These are phyloP conservation scores for Candida nemodendra DNA, from an alignment of 805 yeast species.

Conservation along the genomic window DNA sequence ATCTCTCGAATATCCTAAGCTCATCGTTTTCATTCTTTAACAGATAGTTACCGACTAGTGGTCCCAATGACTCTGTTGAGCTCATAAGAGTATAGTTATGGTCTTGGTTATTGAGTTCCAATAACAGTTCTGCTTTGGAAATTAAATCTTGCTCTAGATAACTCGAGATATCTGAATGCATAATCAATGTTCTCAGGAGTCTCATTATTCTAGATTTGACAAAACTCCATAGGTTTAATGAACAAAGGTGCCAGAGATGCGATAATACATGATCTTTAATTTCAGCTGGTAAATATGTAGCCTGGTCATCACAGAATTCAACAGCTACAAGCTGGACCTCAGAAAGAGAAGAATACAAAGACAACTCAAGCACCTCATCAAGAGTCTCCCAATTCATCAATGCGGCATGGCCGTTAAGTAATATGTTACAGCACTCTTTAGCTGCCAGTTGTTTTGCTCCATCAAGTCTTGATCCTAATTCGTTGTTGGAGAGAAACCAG, in stretches of 20 bases:
- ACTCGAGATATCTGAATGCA: neutral
- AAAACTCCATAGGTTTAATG: constrained; percentile 38
- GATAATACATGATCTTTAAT: constrained; percentile 5
- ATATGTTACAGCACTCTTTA: constrained; percentile 30
- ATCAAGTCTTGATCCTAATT: constrained; percentile 32
- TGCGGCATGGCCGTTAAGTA: constrained; percentile 26
- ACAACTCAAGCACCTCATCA: constrained; percentile 31
- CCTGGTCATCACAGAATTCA: constrained; percentile 24
- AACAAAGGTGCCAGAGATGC: constrained; percentile 25
- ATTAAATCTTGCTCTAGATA: constrained; percentile 12
- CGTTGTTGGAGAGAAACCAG: constrained; percentile 37
- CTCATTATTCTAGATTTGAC: constrained; percentile 43
- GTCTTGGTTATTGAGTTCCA: constrained; percentile 33
- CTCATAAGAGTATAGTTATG: constrained; percentile 52
- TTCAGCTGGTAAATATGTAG: neutral
- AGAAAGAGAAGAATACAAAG: constrained; percentile 39
- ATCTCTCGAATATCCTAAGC: constrained; percentile 18
- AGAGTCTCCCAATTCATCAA: constrained; percentile 21
- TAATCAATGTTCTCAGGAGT: constrained; percentile 30
- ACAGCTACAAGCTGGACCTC: constrained; percentile 48
- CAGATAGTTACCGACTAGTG: constrained; percentile 28
- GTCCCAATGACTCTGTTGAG: constrained; percentile 53
- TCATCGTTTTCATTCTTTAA: neutral
- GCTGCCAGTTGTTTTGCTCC: constrained; percentile 53
- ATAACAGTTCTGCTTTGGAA: constrained; percentile 29